Evolutionary conservation across 2,329 filamentous ascomycete species (phyloP).

Genomic region (Ascochyta koolunga): DNA sequence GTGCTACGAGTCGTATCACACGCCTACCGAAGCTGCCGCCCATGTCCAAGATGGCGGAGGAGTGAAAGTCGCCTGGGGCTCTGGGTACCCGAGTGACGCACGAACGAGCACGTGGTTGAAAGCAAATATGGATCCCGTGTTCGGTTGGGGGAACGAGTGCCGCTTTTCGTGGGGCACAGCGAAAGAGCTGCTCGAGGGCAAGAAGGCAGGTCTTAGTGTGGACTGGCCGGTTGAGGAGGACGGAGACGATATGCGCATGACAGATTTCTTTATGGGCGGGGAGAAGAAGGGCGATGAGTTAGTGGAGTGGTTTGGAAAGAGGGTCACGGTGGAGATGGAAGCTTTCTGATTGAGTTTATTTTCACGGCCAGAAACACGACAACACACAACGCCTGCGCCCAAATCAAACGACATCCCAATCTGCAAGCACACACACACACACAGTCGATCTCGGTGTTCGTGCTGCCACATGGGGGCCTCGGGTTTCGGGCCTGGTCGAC

Average conservation of each 20-base stretch:
- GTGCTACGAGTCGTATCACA: slow-evolving; percentile 64
- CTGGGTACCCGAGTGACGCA: slow-evolving; percentile 88
- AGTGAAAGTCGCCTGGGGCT: slow-evolving; percentile 72
- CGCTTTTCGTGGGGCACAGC: slow-evolving; percentile 95
- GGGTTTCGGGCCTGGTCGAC: slow-evolving; percentile 16
- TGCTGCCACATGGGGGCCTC: background rate
- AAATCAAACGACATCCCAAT: background rate
- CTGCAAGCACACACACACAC: background rate
- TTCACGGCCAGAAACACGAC: background rate
- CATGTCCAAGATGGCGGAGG: slow-evolving; percentile 34
- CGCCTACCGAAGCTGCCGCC: slow-evolving; percentile 34
- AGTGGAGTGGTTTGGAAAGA: slow-evolving; percentile 79
- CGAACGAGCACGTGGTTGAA: slow-evolving; percentile 82
- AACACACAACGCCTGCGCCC: background rate
- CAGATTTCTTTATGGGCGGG: slow-evolving; percentile 71
- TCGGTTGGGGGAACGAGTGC: slow-evolving; percentile 93
- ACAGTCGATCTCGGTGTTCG: slow-evolving; percentile 7
- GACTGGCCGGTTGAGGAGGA: slow-evolving; percentile 87
- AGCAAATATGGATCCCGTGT: slow-evolving; percentile 86
- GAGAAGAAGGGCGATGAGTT: slow-evolving; percentile 67
- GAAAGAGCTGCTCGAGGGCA: slow-evolving; percentile 89
- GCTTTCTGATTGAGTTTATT: slow-evolving; percentile 63
- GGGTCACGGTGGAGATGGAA: slow-evolving; percentile 72
- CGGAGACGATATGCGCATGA: slow-evolving; percentile 69
- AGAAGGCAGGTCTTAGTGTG: slow-evolving; percentile 70